phyloP scores from a whole-genome alignment of 257 asterid genomes.

The Echites panduratus region DNA sequence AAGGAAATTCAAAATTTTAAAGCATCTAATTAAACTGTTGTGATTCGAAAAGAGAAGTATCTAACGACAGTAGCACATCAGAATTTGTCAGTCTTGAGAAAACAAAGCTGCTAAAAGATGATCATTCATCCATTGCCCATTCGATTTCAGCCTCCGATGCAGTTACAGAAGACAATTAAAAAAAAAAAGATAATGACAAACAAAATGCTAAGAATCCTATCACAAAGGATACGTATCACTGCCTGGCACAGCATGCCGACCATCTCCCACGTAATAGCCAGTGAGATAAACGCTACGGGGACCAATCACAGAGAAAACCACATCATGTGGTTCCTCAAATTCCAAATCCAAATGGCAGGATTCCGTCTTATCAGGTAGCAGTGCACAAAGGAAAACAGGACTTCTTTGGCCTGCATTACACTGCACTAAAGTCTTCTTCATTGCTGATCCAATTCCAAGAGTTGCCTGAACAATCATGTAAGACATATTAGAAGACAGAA shows the following conservation, averaged over 20 bases:
- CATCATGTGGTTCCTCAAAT: constrained; percentile 86
- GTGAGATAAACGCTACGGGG: constrained; percentile 65
- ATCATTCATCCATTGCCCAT: not conserved
- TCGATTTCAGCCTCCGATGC: not conserved
- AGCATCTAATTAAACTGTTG: constrained; percentile 5
- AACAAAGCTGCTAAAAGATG: not conserved
- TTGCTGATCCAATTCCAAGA: constrained; percentile 56
- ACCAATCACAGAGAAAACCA: constrained; percentile 77
- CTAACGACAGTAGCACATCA: not conserved
- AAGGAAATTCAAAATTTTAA: constrained; percentile 32
- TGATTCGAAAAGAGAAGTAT: not conserved
- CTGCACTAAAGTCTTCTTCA: constrained; percentile 47
- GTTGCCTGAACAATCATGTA: constrained; percentile 52
- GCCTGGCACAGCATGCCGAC: constrained; percentile 21
- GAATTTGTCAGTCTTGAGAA: not conserved
- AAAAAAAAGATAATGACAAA: not conserved
- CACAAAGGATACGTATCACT: constrained; percentile 68
- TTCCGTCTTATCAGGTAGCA: constrained; percentile 55
- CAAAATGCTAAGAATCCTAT: not conserved
- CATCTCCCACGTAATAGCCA: constrained; percentile 53
- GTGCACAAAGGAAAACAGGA: constrained; percentile 61
- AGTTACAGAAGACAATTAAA: not conserved
- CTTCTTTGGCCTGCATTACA: constrained; percentile 71
- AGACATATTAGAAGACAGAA: constrained; percentile 11
- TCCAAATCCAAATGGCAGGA: constrained; percentile 76